phyloP scores from a whole-genome alignment of 2,329 filamentous ascomycete species.

The Penicillium occitanis region DNA sequence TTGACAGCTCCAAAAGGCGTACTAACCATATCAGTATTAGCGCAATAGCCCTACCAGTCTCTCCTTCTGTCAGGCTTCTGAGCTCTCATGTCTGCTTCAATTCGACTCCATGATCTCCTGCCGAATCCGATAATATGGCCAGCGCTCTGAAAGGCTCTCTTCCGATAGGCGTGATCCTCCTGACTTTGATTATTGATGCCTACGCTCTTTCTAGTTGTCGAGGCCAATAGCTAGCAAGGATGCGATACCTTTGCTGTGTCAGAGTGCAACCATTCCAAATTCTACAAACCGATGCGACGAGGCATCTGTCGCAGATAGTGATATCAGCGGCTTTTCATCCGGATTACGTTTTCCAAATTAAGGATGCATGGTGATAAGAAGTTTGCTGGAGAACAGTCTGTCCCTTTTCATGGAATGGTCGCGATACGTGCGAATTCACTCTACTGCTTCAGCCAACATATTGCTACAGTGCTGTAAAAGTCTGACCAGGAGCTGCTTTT shows the following conservation, averaged over 20 bases:
- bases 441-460: not conserved
- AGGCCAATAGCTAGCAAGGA: not conserved
- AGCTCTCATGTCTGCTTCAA: not conserved
- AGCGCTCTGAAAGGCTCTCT: not conserved
- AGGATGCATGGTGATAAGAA: not conserved
- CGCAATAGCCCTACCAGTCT: not conserved
- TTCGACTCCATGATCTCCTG: not conserved
- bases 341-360: no score
- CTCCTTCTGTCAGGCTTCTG: no score
- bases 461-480: not conserved
- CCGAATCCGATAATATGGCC: not conserved
- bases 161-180: not conserved
- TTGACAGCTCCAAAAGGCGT: not conserved
- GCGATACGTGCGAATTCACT: not conserved
- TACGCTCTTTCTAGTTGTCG: not conserved
- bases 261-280: conserved; percentile 5
- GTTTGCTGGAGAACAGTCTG: not conserved
- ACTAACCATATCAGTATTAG: not conserved
- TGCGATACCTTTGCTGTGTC: conserved; percentile 10
- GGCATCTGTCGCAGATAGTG: not conserved
- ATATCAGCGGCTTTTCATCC: not conserved
- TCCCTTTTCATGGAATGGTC: not conserved
- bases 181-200: no score
- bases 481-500: not conserved
- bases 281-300: not conserved